Conservation (phyloP, 2,329 filamentous ascomycete genomes). For the Tolypocladium cylindrosporum region DNA sequence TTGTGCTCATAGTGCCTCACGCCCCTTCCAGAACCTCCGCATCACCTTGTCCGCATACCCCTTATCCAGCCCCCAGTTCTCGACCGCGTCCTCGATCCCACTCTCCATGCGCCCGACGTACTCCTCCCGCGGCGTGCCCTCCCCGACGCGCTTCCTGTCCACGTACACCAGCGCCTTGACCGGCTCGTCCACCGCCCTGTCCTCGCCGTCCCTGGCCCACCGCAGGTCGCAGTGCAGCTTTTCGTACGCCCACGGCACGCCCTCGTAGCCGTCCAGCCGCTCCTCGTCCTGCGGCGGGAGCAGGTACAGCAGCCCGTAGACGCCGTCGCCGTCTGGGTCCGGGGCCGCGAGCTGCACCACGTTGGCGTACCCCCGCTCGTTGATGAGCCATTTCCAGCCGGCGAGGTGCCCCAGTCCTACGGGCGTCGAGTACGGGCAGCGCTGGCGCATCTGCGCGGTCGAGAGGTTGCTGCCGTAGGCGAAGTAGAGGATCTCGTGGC, state of each 20-base stretch:
- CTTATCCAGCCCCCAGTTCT: constrained; percentile 40
- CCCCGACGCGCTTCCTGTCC: constrained; percentile 30
- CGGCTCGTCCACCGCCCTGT: constrained; percentile 11
- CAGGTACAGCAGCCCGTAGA: constrained; percentile 49
- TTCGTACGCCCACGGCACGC: constrained; percentile 52
- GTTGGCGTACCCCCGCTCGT: constrained; percentile 57
- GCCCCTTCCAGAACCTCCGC: constrained; percentile 29
- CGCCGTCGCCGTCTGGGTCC: constrained; percentile 20
- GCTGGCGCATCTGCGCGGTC: constrained; percentile 50
- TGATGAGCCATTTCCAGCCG: constrained; percentile 57
- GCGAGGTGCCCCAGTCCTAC: constrained; percentile 47
- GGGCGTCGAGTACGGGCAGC: constrained; percentile 48
- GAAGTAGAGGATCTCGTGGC: constrained; percentile 46
- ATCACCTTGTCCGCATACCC: constrained; percentile 45
- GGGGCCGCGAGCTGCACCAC: constrained; percentile 30
- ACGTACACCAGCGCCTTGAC: constrained; percentile 49
- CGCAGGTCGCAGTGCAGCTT: constrained; percentile 32
- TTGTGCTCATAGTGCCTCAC: constrained; percentile 1
- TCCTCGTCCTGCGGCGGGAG: constrained; percentile 39
- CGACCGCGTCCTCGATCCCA: constrained; percentile 49
- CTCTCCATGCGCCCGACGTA: constrained; percentile 55
- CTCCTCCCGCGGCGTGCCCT: constrained; percentile 38
- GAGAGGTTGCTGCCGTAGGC: constrained; percentile 65
- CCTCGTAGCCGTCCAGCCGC: constrained; percentile 46
- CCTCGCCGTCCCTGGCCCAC: constrained; percentile 13